phyloP scores from a whole-genome alignment of 2,329 filamentous ascomycete genomes.

The Achaetomium macrosporum region DNA sequence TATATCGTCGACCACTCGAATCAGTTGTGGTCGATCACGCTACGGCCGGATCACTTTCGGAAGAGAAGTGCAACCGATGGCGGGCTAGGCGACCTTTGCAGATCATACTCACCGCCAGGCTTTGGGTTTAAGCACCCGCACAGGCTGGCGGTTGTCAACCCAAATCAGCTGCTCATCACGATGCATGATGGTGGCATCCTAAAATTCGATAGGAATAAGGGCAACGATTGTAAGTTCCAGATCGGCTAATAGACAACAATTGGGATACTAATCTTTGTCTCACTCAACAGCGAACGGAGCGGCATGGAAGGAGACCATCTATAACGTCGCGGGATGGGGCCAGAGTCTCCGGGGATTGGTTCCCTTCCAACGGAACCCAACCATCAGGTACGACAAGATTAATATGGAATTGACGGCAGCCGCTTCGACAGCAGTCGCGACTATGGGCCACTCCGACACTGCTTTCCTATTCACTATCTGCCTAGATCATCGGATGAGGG shows the following conservation, averaged over 20 bases:
- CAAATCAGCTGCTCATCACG: constrained; percentile 70
- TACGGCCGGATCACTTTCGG: constrained; percentile 77
- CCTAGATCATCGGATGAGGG: constrained; percentile 79
- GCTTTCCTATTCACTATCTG: constrained; percentile 71
- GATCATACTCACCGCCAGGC: constrained; percentile 64
- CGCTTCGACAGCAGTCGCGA: constrained; percentile 53
- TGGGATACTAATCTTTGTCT: constrained; percentile 7
- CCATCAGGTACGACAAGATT: constrained; percentile 56
- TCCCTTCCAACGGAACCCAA: constrained; percentile 59
- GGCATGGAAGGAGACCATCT: constrained; percentile 66
- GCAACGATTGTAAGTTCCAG: constrained; percentile 39
- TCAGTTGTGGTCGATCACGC: constrained; percentile 75
- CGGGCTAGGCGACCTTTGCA: constrained; percentile 70
- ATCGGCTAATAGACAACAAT: not conserved
- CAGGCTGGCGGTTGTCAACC: constrained; percentile 67
- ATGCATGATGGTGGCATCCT: constrained; percentile 74
- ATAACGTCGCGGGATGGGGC: constrained; percentile 67
- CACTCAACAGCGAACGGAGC: constrained; percentile 12
- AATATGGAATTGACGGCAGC: constrained; percentile 64
- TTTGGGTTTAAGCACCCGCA: constrained; percentile 76
- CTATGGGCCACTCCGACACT: constrained; percentile 43
- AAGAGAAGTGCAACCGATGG: constrained; percentile 64
- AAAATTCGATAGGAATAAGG: constrained; percentile 56
- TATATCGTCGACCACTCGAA: constrained; percentile 76
- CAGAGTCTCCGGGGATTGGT: constrained; percentile 61